phyloP scores from a whole-genome alignment of 441 rosid species.

The Pelargonium citronellum region DNA sequence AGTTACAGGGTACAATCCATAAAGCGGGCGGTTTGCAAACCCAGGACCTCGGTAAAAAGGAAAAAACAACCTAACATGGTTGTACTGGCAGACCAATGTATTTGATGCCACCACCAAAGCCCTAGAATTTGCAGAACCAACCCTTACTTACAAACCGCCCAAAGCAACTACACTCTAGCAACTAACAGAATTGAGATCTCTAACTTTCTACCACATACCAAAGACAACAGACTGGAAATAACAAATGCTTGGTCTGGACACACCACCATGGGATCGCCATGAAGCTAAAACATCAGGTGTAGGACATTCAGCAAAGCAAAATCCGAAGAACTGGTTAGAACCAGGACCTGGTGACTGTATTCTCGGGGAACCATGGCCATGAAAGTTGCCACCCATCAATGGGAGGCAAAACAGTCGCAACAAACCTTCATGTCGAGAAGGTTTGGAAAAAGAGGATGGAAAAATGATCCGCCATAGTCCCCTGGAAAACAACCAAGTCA shows the following conservation, averaged over 20 bases:
- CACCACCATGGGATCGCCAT: neutral
- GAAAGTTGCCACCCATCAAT: constrained; percentile 25
- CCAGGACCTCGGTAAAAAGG: constrained; percentile 20
- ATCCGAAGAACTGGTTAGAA: constrained; percentile 16
- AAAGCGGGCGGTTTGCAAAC: constrained; percentile 25
- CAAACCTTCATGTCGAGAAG: constrained; percentile 34
- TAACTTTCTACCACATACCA: neutral
- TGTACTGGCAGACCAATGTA: constrained; percentile 39
- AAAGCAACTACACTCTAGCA: constrained; percentile 26
- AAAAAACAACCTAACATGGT: constrained; percentile 24
- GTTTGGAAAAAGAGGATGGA: constrained; percentile 31
- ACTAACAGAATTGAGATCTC: constrained; percentile 10
- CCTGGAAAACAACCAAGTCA: constrained; percentile 37
- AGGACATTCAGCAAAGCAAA: constrained; percentile 26
- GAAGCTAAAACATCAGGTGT: constrained; percentile 25
- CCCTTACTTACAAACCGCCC: constrained; percentile 18
- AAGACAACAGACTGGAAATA: constrained; percentile 12
- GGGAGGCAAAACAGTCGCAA: constrained; percentile 28
- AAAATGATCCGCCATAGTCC: constrained; percentile 35
- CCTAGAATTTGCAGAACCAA: constrained; percentile 30
- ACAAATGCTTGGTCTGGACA: neutral
- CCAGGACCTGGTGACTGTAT: constrained; percentile 33
- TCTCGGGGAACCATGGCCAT: constrained; percentile 38
- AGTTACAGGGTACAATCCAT: constrained; percentile 32
- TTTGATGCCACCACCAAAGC: constrained; percentile 45